phyloP scores from a whole-genome alignment of 208 protist genomes.

The Wallacemonas sp. region DNA sequence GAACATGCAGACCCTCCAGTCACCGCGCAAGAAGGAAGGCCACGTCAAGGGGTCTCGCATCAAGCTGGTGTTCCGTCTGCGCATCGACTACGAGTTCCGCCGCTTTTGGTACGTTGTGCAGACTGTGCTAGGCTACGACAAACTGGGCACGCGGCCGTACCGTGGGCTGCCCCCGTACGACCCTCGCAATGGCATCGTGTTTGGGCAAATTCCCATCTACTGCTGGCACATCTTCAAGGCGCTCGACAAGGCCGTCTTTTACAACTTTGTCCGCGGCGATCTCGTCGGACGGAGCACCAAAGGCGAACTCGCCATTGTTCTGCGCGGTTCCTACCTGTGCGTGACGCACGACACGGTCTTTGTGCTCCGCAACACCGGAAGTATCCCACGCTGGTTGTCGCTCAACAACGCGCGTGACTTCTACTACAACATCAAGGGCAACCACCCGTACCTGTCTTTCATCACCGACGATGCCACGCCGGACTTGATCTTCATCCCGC shows the following conservation, averaged over 20 bases:
- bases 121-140: slow-evolving; percentile 73
- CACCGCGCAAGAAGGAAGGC: slow-evolving; percentile 34
- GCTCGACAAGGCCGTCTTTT: slow-evolving; percentile 66
- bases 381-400: slow-evolving; percentile 60
- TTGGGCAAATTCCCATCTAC: slow-evolving; percentile 59
- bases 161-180: slow-evolving; percentile 72
- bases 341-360: slow-evolving; percentile 73
- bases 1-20: slow-evolving; percentile 53
- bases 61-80: slow-evolving; percentile 46
- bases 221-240: slow-evolving; percentile 69
- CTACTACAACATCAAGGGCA: slow-evolving; percentile 44
- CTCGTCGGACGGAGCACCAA: slow-evolving; percentile 46
- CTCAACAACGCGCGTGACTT: slow-evolving; percentile 54
- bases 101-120: slow-evolving; percentile 64
- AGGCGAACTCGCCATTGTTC: slow-evolving; percentile 30
- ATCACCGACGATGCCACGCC: slow-evolving; percentile 48
- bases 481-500: slow-evolving; percentile 65
- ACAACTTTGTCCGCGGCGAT: slow-evolving; percentile 55
- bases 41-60: slow-evolving; percentile 31
- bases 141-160: slow-evolving; percentile 52
- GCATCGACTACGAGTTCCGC: slow-evolving; percentile 62
- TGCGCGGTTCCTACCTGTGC: slow-evolving; percentile 52
- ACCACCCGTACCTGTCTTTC: slow-evolving; percentile 53
- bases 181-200: slow-evolving; percentile 70
- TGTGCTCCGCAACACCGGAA: slow-evolving; percentile 53